phyloP scores from a whole-genome alignment of 2,329 filamentous ascomycete genomes.

The Pseudopyricularia javanii region DNA sequence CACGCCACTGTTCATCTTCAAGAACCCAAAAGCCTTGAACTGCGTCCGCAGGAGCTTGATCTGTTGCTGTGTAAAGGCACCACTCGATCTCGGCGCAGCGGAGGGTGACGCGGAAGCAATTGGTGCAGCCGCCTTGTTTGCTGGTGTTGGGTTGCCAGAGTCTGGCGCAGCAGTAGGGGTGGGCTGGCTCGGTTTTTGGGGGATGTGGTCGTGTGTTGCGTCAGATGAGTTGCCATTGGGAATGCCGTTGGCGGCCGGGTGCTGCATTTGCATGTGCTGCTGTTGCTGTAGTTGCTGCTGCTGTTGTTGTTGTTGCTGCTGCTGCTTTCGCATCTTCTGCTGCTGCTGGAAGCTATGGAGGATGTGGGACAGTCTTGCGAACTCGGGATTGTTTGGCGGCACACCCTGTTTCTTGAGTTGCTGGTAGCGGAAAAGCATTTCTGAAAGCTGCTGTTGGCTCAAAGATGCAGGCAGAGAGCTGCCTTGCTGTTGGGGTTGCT shows the following conservation, averaged over 20 bases:
- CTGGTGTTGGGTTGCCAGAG: conserved; percentile 6
- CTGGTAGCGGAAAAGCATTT: conserved; percentile 69
- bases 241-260: conserved; percentile 36
- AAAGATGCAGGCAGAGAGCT: conserved; percentile 52
- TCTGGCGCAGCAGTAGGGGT: conserved; percentile 24
- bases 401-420: conserved; percentile 82
- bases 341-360: conserved; percentile 49
- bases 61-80: conserved; percentile 68
- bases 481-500: conserved; percentile 30
- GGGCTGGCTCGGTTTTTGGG: conserved; percentile 19
- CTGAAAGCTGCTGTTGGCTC: conserved; percentile 67
- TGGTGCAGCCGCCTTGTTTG: conserved; percentile 16
- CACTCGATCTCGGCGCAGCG: conserved; percentile 20
- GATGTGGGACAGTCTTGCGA: conserved; percentile 68
- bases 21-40: conserved; percentile 80
- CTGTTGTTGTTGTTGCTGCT: conserved; percentile 20
- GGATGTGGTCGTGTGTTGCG: conserved; percentile 22
- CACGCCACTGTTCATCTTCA: conserved; percentile 78
- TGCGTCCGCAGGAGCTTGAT: conserved; percentile 68
- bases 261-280: conserved; percentile 37
- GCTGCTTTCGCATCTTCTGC: conserved; percentile 14
- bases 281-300: too few relatives aligned
- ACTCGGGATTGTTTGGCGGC: conserved; percentile 73
- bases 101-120: conserved; percentile 11
- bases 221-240: conserved; percentile 35